Evolutionary conservation across 164 flowering plant genomes (phyloP), one percentile per base, ranked within the genome.

Genomic region (Hamamelis virginiana): DNA sequence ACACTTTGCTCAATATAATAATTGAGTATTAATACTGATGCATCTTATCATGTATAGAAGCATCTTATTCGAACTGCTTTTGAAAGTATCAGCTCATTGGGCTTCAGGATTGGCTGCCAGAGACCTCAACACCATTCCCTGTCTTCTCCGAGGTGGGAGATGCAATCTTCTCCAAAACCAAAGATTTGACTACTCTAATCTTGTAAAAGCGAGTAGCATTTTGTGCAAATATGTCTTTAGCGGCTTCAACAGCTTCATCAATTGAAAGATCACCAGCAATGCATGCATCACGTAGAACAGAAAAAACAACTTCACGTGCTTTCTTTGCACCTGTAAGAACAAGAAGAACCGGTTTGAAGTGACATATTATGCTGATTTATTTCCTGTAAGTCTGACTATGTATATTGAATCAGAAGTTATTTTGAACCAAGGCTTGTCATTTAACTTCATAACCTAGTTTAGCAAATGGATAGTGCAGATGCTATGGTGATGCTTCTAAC

Each of bases 221-320:
- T 58, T 73, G 72, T 38, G 79, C 75, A 73, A 90, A 86, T 26
- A 95, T 90, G 75, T 87, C 96, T 71, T 83, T 80, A 18, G 82
- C 92, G 59, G 92, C 97, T 77, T 86, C 90, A 59, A 87, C 50
- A 62, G 97, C 97, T 80, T 95, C 93, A 43, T 80, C 62, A 72
- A 89, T 69, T 64, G 97, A 82, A 72, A 95, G 90, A 75, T 95
- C 99, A 22, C 93, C 93, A 69, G 86, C 88, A 69, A 71, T 68
- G 76, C 97, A 95, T 64, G 97, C 89, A 81, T 90, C 92, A 57
- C 81, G 77, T 55, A 95, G 83, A 74, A 92, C 97, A 59, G 89
- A 75, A 55, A 87, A 86, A 25, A 92, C 66, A 74, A 87, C 83
- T 69, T 91, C 88, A 18, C 97, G 94, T 26, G 97, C 89, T 80